phyloP scores from a whole-genome alignment of 2,329 filamentous ascomycete species.

The Xylariomycetidae sp. region DNA sequence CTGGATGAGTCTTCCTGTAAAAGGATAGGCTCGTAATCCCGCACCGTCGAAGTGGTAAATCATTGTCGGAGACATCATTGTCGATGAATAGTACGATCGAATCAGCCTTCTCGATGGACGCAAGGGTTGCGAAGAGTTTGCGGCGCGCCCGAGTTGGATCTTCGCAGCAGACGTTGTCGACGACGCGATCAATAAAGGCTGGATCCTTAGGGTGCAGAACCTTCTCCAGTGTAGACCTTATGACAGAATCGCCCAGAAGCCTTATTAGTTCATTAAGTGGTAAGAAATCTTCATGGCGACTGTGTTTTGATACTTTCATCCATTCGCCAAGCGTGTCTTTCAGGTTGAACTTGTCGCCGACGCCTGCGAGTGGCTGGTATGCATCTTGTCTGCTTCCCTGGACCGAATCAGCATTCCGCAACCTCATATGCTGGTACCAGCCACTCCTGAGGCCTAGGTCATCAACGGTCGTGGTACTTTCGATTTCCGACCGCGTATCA shows the following conservation, averaged over 20 bases:
- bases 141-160: background rate
- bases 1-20: background rate
- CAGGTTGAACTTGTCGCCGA: no score
- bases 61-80: conserved; percentile 3
- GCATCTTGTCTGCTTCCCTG: no score
- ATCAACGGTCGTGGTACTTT: no score
- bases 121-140: background rate
- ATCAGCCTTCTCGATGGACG: background rate
- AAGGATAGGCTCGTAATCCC: background rate
- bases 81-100: conserved; percentile 2
- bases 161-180: background rate
- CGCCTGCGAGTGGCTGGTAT: no score
- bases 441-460: no score
- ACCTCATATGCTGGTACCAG: no score
- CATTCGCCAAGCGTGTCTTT: no score
- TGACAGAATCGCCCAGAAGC: background rate
- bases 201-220: background rate
- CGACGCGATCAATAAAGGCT: background rate
- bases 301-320: background rate
- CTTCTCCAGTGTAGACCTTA: background rate
- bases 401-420: no score
- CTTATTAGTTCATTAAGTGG: background rate
- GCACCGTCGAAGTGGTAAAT: conserved; percentile 3
- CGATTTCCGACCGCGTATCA: no score
- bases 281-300: background rate